Base-by-base conservation (phyloP, 306 rosid genomes). In the Senna siamea region DNA sequence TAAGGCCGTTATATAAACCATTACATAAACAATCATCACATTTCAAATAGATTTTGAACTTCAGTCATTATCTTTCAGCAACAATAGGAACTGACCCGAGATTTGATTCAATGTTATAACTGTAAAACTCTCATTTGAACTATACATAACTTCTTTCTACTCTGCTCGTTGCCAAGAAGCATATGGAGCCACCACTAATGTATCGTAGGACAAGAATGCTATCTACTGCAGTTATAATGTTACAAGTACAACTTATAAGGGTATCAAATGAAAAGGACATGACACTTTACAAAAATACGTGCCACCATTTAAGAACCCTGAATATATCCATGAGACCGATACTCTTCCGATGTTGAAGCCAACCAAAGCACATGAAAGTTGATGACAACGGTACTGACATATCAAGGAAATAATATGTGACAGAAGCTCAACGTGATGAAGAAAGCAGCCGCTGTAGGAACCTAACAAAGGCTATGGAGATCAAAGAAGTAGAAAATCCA, bases 401-500 rank as follows among this genome's bases (percentile, higher is more conserved):
- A 79, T 62, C 67, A 69, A 48, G 37, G 34, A 76, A 82, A 69
- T 46, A 55, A 14, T 80, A 65, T 51, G 64, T 61, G 1, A 75
- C 66, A 69, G 68, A 72, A 30, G 60, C 71, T 46, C 56, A 81
- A 58, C 58, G 81, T 34, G 86, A 32, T 55, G 87, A 73, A 79
- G 79, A 81, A 64, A 74, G 78, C 63, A 84, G 70, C 66, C 55
- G 86, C 65, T 84, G 85, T 64, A 89, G 70, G 73, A 89, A 10
- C 79, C 54, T 73, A 47, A 89, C 1, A 60, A 88, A 68, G 85
- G 73, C 44, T 46, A 91, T 79, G 41, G 91, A 81, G 87, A 93
- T 83, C 83, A 93, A 76, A 19, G 97, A 87, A 67, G 91, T 86
- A 38, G 83, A 81, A 61, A 89, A 88, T 54, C 98, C 97, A 60